Conservation (phyloP, 768 basidiomycete genomes). For the Kwoniella bestiolae region DNA sequence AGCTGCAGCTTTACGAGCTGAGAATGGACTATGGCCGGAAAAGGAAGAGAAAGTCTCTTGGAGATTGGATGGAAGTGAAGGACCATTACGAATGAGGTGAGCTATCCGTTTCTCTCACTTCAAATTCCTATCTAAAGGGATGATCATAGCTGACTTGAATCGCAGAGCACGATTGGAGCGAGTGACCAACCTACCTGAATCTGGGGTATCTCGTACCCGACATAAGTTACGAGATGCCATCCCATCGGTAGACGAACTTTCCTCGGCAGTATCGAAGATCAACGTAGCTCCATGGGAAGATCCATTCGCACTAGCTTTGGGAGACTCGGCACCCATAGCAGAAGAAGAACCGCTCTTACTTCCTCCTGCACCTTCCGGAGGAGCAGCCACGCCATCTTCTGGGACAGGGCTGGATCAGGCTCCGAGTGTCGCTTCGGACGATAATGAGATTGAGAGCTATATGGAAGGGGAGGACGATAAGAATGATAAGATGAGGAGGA, state of each 20-base stretch:
- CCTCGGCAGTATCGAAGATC: slow-evolving; percentile 49
- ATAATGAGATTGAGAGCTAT: slow-evolving; percentile 35
- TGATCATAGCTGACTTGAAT: background rate
- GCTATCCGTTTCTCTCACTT: too few species aligned
- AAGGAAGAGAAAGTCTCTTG: slow-evolving; percentile 64
- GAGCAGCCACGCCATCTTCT: background rate
- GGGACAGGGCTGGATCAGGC: background rate
- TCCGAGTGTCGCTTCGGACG: slow-evolving; percentile 20
- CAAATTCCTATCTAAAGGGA: background rate
- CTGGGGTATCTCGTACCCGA: slow-evolving; percentile 28
- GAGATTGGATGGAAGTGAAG: slow-evolving; percentile 90
- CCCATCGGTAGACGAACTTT: slow-evolving; percentile 51
- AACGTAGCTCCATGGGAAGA: slow-evolving; percentile 56
- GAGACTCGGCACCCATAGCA: slow-evolving; percentile 39
- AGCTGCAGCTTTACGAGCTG: slow-evolving; percentile 68
- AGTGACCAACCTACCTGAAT: slow-evolving; percentile 30
- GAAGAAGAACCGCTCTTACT: slow-evolving; percentile 35
- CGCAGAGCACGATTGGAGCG: slow-evolving; percentile 44
- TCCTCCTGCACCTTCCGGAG: background rate
- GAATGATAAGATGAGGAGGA: slow-evolving; percentile 78
- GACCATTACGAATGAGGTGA: slow-evolving; percentile 81
- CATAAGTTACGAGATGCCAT: slow-evolving; percentile 50
- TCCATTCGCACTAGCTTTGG: slow-evolving; percentile 50
- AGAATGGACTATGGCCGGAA: slow-evolving; percentile 81
- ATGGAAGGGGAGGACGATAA: slow-evolving; percentile 71